phyloP scores from a whole-genome alignment of 768 basidiomycete genomes.

The Pisolithus orientalis region DNA sequence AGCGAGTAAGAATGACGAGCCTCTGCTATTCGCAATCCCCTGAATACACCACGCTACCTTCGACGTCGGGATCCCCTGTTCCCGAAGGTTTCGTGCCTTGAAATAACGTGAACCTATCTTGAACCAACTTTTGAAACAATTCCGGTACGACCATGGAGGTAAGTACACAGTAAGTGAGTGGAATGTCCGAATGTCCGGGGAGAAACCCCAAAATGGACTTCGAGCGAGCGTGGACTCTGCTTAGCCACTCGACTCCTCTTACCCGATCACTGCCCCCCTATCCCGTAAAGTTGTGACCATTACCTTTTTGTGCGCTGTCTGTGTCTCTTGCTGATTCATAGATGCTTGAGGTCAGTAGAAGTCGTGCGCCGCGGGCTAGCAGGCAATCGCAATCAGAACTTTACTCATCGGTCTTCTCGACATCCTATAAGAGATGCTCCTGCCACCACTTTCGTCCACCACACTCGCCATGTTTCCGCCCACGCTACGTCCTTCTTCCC shows the following conservation, averaged over 20 bases:
- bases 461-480: slow-evolving; percentile 15
- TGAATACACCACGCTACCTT: background rate
- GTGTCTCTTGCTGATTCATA: background rate
- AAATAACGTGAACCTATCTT: background rate
- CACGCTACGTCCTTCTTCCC: slow-evolving; percentile 10
- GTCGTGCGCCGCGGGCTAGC: background rate
- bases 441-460: slow-evolving; percentile 18
- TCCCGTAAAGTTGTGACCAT: background rate
- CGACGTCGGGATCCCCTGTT: background rate
- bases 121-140: background rate
- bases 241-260: background rate
- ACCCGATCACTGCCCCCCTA: background rate
- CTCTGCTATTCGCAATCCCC: background rate
- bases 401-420: background rate
- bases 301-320: background rate
- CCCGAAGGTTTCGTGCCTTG: background rate
- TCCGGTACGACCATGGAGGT: slow-evolving; percentile 2
- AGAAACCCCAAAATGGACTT: background rate
- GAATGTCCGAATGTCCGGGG: slow-evolving; percentile 1
- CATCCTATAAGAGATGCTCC: slow-evolving; percentile 2
- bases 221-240: background rate
- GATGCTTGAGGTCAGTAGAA: background rate
- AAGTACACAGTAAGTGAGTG: background rate
- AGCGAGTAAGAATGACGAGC: no score
- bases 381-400: background rate